A percentile compares a stretch with the other conserved stretches of the same genome.
phyloP scores from a whole-genome alignment of 768 basidiomycete genomes.

The Tephrocybe sp. region DNA sequence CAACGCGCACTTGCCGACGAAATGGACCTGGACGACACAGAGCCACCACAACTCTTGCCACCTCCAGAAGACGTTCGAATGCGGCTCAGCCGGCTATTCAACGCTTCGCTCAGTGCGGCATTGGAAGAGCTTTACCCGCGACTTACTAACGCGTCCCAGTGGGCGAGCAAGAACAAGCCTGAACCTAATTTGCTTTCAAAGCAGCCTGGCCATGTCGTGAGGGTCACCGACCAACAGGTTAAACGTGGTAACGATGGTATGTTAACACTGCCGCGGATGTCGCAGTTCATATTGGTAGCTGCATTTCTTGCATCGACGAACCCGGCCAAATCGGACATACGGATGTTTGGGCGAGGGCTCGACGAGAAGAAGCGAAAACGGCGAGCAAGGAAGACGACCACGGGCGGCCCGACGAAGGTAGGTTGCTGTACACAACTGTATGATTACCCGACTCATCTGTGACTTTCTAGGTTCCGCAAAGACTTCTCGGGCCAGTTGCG shows the following conservation, averaged over 20 bases:
- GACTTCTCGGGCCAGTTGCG: conserved; percentile 74
- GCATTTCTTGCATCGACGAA: conserved; percentile 81
- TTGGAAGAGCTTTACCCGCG: conserved; percentile 72
- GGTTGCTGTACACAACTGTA: no score
- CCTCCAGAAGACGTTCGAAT: conserved; percentile 63
- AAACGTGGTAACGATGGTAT: conserved; percentile 19
- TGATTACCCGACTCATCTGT: no score
- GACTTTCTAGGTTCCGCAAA: conserved; percentile 63
- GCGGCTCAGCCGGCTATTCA: conserved; percentile 64
- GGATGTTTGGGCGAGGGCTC: conserved; percentile 78
- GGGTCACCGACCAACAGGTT: background rate
- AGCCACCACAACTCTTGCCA: conserved; percentile 22
- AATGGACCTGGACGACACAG: conserved; percentile 22
- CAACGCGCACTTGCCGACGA: conserved; percentile 15
- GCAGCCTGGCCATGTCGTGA: conserved; percentile 21
- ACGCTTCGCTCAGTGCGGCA: conserved; percentile 58
- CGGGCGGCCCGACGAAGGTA: conserved; percentile 35
- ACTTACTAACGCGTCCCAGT: conserved; percentile 59
- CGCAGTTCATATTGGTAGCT: conserved; percentile 31
- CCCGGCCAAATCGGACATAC: conserved; percentile 73
- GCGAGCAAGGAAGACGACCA: conserved; percentile 37
- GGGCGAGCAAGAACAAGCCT: conserved; percentile 55
- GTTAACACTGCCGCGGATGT: conserved; percentile 57
- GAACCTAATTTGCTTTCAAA: conserved; percentile 37
- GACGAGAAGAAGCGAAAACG: conserved; percentile 65